A percentile compares a stretch with the other conserved stretches of the same genome.
These are phyloP conservation scores for Rhododendron griersonianum DNA, from an alignment of 148 eudicot genomes.

Conservation along the genomic window DNA sequence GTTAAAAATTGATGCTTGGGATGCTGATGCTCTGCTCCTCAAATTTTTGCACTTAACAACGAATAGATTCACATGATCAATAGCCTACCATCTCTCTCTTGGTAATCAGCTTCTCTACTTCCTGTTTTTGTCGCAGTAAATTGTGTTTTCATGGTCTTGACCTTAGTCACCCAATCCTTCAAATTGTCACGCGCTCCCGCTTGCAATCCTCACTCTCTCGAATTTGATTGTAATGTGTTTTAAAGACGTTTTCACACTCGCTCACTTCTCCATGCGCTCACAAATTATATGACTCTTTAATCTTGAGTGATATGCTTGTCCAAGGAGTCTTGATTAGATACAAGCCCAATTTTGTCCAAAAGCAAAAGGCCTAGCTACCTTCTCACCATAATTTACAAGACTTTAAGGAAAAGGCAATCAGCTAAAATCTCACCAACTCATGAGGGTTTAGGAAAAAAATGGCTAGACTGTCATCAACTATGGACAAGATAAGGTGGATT, in stretches of 20 bases:
- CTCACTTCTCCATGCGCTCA: too few relatives aligned
- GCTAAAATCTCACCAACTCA: slow-evolving; percentile 12
- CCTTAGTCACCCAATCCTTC: background rate
- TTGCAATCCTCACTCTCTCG: background rate
- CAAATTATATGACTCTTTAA: too few relatives aligned
- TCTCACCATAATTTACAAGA: slow-evolving; percentile 2
- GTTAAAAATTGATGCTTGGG: background rate
- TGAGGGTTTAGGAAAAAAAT: background rate
- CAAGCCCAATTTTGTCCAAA: background rate
- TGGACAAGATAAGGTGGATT: slow-evolving; percentile 14
- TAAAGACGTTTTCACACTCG: background rate
- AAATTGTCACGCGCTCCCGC: background rate
- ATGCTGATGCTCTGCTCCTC: background rate
- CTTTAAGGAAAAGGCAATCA: background rate
- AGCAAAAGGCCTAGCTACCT: background rate
- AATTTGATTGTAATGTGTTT: too few relatives aligned
- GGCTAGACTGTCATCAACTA: background rate
- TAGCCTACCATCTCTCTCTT: background rate
- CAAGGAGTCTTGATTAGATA: background rate
- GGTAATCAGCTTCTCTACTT: background rate
- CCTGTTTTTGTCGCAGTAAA: background rate
- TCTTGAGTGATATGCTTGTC: too few relatives aligned
- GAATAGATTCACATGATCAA: background rate
- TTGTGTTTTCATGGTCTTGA: background rate
- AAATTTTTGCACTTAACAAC: background rate